Conservation (phyloP, 306 rosid species). For the Elaeagnus macrophylla region DNA sequence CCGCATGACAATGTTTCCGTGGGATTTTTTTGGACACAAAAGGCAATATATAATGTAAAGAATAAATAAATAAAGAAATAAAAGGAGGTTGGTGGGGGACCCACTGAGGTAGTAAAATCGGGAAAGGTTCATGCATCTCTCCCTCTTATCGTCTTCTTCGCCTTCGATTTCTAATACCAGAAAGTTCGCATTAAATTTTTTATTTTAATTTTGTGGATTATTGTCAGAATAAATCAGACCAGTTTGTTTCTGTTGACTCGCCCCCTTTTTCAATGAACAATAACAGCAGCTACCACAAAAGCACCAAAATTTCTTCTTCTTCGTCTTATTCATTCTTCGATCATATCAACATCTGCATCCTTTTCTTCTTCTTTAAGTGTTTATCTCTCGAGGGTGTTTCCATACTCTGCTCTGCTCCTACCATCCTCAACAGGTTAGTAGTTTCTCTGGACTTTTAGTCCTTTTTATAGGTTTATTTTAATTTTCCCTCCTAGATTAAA, state of each 20-base stretch:
- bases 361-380: not conserved
- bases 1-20: too few relatives aligned
- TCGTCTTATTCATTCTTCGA: slow-evolving; percentile 4
- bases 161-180: not conserved
- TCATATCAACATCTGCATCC: slow-evolving; percentile 3
- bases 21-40: too few relatives aligned
- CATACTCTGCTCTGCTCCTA: slow-evolving; percentile 1
- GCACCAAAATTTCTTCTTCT: slow-evolving; percentile 2
- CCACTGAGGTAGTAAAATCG: slow-evolving; percentile 8
- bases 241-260: not conserved
- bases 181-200: not conserved
- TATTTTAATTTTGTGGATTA: not conserved
- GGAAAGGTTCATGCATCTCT: slow-evolving; percentile 38
- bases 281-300: not conserved
- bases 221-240: slow-evolving; percentile 16
- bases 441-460: not conserved
- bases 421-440: slow-evolving; percentile 27
- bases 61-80: too few relatives aligned
- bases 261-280: slow-evolving; percentile 13
- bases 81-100: slow-evolving; percentile 5
- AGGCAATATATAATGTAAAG: too few relatives aligned
- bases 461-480: not conserved
- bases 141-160: not conserved
- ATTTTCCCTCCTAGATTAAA: not conserved
- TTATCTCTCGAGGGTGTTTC: not conserved